Base-by-base conservation (phyloP, 192 early-diverging fungal genomes). In the Spizellomyces punctatus region DNA sequence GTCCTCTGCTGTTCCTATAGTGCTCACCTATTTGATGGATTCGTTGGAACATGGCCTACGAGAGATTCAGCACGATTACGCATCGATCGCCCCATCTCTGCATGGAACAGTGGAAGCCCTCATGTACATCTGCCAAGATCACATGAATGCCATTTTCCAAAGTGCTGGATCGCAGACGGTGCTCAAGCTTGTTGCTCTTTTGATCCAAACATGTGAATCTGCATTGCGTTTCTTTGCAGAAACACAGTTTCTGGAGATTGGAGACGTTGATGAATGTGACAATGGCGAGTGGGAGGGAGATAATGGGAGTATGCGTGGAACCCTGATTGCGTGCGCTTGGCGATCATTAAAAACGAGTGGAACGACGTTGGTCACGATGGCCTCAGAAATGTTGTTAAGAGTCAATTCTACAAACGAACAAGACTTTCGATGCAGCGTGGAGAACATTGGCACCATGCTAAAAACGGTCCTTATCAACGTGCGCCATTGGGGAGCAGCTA, bases 401-500 rank as follows among this genome's bases (percentile, higher is more conserved):
- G 50, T 19, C 17, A 54, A 54, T 4, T 12, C 17, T 2, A 19
- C 14, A 12, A 19, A 54, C 17, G 50, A n/a, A 4, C 50, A 54
- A 54, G 50, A 54, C 0, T n/a, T 12, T 54, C 12, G 50, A 42
- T 6, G 0, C 36, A 16, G 17, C 14, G 59, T 61, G 14, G 14
- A 27, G 36, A 14, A 41, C 22, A 41, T 42, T 41, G 59, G 59
- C 14, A 41, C 16, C 9, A 16, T 65, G 16, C 46, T 65, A 12
- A 42, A 14, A n/a, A 42, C 43, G 17, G 48, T 48, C 12, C 27
- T 65, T 12, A 41, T 65, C 42, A 27, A 42, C 10, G 46, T 65
- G n/a, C 36, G 36, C 42, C 63, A 65, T 41, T 65, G 63, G 63
- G 63, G 63, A 14, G 63, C 63, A 19, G 63, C 63, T 48, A 65